Percentiles rank a stretch among this genome's conserved stretches.
Conservation (phyloP, 257 asterid species). For the Nicotiana obtusifolia region DNA sequence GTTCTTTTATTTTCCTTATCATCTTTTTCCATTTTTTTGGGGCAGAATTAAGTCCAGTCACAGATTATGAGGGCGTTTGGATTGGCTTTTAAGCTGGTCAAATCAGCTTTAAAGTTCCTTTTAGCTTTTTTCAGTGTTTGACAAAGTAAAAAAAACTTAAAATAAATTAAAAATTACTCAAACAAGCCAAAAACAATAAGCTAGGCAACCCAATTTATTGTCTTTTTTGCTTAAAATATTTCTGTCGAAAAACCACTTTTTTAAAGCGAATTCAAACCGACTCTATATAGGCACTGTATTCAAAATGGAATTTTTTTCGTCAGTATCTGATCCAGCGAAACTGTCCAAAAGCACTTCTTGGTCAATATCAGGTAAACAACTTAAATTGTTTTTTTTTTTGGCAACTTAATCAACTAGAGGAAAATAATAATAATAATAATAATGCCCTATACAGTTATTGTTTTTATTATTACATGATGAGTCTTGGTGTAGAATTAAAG, state of each 20-base stretch:
- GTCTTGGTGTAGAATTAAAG: not conserved
- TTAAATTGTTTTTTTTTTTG: not conserved
- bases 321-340: slow-evolving; percentile 15
- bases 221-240: too few species aligned
- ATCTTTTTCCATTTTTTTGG: too few species aligned
- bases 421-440: not conserved
- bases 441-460: not conserved
- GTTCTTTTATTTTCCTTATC: not conserved
- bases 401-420: not conserved
- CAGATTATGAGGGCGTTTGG: not conserved
- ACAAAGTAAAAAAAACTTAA: too few species aligned
- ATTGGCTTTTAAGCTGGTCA: too few species aligned
- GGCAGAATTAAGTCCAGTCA: not conserved
- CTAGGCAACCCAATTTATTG: too few species aligned
- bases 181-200: too few species aligned
- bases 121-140: too few species aligned
- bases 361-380: slow-evolving; percentile 33
- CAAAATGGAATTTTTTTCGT: not conserved
- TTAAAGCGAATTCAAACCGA: too few species aligned
- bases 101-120: too few species aligned
- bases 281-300: not conserved
- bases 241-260: too few species aligned
- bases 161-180: too few species aligned
- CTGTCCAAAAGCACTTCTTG: slow-evolving; percentile 34
- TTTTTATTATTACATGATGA: slow-evolving; percentile 35